A percentile compares a stretch with the other conserved stretches of the same genome.
phyloP scores from a whole-genome alignment of 768 basidiomycete genomes.

The Lepiota venenata region DNA sequence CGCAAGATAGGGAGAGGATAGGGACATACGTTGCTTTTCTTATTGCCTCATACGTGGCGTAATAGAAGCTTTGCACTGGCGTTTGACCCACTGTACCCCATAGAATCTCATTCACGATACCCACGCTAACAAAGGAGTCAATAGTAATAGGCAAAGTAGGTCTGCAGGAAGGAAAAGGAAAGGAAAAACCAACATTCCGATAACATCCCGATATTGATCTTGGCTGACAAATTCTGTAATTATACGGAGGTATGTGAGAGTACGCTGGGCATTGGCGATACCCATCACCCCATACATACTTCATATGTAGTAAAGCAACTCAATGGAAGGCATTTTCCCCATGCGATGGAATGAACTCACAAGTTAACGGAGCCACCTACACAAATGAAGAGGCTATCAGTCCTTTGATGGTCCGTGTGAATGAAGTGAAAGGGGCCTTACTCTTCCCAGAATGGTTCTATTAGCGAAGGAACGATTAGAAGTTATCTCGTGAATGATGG shows the following conservation, averaged over 20 bases:
- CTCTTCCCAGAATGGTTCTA: conserved; percentile 39
- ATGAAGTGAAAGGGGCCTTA: conserved; percentile 16
- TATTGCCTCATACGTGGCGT: conserved; percentile 43
- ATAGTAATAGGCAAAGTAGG: conserved; percentile 8
- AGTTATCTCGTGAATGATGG: conserved; percentile 6
- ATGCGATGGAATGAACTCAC: conserved; percentile 24
- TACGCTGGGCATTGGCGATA: conserved; percentile 82
- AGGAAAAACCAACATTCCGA: conserved; percentile 47
- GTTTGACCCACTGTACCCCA: conserved; percentile 52
- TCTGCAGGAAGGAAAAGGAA: neutral
- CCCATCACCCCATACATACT: conserved; percentile 83
- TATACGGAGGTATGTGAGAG: conserved; percentile 77
- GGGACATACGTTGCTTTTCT: conserved; percentile 37
- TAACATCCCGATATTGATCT: conserved; percentile 70
- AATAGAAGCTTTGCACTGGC: conserved; percentile 39
- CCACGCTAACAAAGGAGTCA: conserved; percentile 30
- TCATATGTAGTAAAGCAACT: conserved; percentile 1
- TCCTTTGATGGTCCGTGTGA: conserved; percentile 8
- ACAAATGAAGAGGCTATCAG: conserved; percentile 10
- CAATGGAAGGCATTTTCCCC: conserved; percentile 1
- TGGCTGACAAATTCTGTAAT: conserved; percentile 84
- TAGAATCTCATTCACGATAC: conserved; percentile 65
- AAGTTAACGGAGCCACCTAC: conserved; percentile 63
- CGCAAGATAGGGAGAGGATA: neutral
- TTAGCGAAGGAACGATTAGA: conserved; percentile 14